Evolutionary conservation across 176 grass and related monocot genomes (phyloP).

Genomic region (Oryza glaberrima): DNA sequence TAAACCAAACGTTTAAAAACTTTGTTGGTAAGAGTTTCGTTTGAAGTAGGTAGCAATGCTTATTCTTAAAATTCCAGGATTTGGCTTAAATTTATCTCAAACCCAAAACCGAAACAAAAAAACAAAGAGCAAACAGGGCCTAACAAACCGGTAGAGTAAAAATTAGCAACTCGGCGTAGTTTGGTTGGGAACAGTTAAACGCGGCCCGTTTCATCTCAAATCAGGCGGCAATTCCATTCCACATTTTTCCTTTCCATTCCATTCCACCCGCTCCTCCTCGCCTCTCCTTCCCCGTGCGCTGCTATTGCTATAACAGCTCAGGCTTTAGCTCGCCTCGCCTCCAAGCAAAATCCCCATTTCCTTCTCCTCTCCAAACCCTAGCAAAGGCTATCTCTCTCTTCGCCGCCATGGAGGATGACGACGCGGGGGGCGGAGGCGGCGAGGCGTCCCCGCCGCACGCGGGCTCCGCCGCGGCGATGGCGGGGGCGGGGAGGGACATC

Average conservation of each 20-base stretch:
- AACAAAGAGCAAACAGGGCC: neutral
- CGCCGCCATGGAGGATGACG: conserved; percentile 46
- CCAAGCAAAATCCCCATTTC: conserved; percentile 31
- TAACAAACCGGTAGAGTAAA: neutral
- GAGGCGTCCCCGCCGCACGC: conserved; percentile 57
- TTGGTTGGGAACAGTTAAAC: neutral
- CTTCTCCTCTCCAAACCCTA: conserved; percentile 44
- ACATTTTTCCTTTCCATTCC: neutral
- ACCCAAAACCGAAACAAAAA: neutral
- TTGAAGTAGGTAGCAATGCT: too few species aligned
- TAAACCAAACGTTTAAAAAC: too few species aligned
- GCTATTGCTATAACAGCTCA: too few species aligned
- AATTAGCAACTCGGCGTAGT: neutral
- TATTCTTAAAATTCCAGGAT: too few species aligned
- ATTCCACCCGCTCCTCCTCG: neutral
- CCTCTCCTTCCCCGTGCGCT: neutral
- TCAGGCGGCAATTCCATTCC: neutral
- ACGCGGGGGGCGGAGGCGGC: conserved; percentile 34
- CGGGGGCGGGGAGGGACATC: conserved; percentile 41
- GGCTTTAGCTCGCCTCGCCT: neutral
- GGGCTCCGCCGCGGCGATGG: neutral
- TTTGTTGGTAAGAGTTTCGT: too few species aligned
- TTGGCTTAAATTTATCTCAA: neutral
- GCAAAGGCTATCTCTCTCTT: neutral
- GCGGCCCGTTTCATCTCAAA: conserved; percentile 2